A percentile compares a stretch with the other conserved stretches of the same genome.
Evolutionary conservation across 2,329 filamentous ascomycete genomes (phyloP).

Genomic region (Colletotrichum phormii): DNA sequence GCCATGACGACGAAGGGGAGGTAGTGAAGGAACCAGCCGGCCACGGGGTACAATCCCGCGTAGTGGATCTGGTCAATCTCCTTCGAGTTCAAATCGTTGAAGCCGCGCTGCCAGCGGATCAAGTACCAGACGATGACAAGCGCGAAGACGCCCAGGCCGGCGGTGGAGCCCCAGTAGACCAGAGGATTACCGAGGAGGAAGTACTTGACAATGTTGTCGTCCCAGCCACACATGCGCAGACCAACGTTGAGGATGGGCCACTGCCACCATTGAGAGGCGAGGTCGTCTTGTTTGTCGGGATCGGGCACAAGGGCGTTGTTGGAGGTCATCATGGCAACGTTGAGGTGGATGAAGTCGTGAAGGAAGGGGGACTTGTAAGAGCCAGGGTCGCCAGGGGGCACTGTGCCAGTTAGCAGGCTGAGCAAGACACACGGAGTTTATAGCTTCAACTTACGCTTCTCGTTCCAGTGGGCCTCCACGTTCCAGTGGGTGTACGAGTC

Average conservation of each 20-base stretch:
- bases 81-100: slow-evolving; percentile 79
- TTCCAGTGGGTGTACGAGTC: slow-evolving; percentile 99
- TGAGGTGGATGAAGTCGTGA: slow-evolving; percentile 97
- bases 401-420: slow-evolving; percentile 59
- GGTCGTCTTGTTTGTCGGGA: slow-evolving; percentile 98
- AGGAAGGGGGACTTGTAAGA: slow-evolving; percentile 97
- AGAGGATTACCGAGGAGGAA: slow-evolving; percentile 97
- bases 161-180: slow-evolving; percentile 95
- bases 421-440: slow-evolving; percentile 24
- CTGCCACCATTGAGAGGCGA: slow-evolving; percentile 97
- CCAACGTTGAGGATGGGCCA: slow-evolving; percentile 97
- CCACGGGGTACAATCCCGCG: slow-evolving; percentile 87
- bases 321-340: slow-evolving; percentile 99
- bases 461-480: slow-evolving; percentile 93
- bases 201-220: slow-evolving; percentile 95
- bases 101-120: slow-evolving; percentile 96
- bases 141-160: slow-evolving; percentile 78
- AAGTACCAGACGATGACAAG: slow-evolving; percentile 85
- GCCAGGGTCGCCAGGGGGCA: slow-evolving; percentile 88
- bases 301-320: slow-evolving; percentile 98
- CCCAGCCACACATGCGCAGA: slow-evolving; percentile 98
- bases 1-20: slow-evolving; percentile 97
- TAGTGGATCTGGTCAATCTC: slow-evolving; percentile 98
- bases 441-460: slow-evolving; percentile 77
- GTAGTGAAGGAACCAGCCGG: slow-evolving; percentile 97